These are phyloP conservation scores for Cryptococcus wingfieldii DNA, from an alignment of 1,284 basidiomycete species.

Conservation along the genomic window DNA sequence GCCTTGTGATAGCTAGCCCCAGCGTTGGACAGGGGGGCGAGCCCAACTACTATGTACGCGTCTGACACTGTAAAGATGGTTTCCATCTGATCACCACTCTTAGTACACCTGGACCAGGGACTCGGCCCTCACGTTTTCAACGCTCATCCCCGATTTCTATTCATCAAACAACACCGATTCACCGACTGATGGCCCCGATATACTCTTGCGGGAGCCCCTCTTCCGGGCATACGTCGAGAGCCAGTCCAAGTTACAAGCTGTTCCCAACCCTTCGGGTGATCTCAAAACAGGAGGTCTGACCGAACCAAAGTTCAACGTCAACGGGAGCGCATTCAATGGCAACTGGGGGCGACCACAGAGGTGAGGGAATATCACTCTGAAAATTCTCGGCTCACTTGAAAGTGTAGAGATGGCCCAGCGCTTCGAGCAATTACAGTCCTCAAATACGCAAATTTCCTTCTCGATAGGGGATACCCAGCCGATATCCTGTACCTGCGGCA, in stretches of 20 bases:
- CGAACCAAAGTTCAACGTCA: conserved; percentile 55
- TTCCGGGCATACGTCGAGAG: conserved; percentile 39
- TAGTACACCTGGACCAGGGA: conserved; percentile 54
- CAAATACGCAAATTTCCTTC: conserved; percentile 48
- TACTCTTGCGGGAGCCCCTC: conserved; percentile 29
- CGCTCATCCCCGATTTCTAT: conserved; percentile 24
- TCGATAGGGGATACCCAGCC: conserved; percentile 38
- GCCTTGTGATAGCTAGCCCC: conserved; percentile 50
- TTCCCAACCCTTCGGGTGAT: conserved; percentile 49
- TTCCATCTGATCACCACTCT: neutral
- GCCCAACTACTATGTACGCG: conserved; percentile 50
- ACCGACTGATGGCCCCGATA: neutral
- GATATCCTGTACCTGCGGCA: conserved; percentile 42
- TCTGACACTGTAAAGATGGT: neutral
- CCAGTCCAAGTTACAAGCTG: conserved; percentile 48
- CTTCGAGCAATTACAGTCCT: conserved; percentile 50
- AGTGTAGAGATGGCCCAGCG: conserved; percentile 50
- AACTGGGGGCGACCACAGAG: conserved; percentile 52
- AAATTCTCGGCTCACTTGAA: neutral
- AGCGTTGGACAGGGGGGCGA: conserved; percentile 27
- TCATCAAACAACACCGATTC: neutral
- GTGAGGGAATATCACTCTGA: conserved; percentile 11
- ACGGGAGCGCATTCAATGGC: conserved; percentile 46
- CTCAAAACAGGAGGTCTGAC: conserved; percentile 51
- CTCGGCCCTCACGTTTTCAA: conserved; percentile 44